A percentile compares a stretch with the other conserved stretches of the same genome.
Conservation (phyloP, 192 early-diverging fungal species). For the Entomortierella parvispora region DNA sequence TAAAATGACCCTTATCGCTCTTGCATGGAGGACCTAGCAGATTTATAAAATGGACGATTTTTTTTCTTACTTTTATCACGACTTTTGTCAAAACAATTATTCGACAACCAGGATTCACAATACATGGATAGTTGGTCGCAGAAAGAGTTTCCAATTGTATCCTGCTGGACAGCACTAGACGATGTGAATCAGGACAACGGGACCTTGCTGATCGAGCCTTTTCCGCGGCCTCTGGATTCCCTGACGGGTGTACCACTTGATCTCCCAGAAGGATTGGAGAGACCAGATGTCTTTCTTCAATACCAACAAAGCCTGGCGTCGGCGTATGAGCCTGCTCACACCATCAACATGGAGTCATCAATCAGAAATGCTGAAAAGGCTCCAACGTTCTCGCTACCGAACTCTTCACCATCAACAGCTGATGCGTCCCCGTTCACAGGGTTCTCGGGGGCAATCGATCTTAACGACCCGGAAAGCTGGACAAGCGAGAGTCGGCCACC, state of each 20-base stretch:
- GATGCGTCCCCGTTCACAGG: not conserved
- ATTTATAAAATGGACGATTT: no score
- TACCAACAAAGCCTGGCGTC: constrained; percentile 16
- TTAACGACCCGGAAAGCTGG: not conserved
- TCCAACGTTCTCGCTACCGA: no score
- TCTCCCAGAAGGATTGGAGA: not conserved
- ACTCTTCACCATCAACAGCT: not conserved
- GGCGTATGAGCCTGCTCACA: not conserved
- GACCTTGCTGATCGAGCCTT: constrained; percentile 38
- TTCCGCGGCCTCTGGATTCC: constrained; percentile 9
- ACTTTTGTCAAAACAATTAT: not conserved
- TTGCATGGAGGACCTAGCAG: no score
- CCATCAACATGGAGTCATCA: not conserved
- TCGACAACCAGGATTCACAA: constrained; percentile 21
- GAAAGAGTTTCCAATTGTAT: constrained; percentile 13
- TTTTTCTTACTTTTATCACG: no score
- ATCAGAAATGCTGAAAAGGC: not conserved
- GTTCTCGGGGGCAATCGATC: not conserved
- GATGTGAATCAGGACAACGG: constrained; percentile 37
- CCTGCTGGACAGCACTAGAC: constrained; percentile 45
- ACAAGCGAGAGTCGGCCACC: constrained; percentile 11
- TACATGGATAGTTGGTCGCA: constrained; percentile 36
- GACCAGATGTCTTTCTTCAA: constrained; percentile 1
- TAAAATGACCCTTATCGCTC: no score
- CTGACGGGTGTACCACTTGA: not conserved